Evolutionary conservation across 2,329 filamentous ascomycete species (phyloP), one percentile per base, ranked within the genome.

Genomic region (Phaeosphaeriaceae sp.): DNA sequence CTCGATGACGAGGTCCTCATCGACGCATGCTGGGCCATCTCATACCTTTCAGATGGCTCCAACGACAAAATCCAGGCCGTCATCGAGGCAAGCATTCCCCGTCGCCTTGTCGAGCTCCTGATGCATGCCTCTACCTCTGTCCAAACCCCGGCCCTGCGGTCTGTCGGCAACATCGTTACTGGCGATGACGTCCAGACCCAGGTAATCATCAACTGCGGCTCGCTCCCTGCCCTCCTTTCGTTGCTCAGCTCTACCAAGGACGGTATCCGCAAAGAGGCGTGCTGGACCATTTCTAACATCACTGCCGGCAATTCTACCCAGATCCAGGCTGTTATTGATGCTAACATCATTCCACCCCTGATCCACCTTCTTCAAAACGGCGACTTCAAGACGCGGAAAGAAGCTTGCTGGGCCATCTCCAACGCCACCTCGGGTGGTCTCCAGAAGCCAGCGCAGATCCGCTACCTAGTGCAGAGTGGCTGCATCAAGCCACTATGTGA

Each of bases 61-160:
- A 99, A 99, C 75, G 94, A 99, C 72, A 99, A 99, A 82, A 99
- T 99, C 59, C 94, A 99, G 78, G 93, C 94, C 38, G 94, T 99
- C 47, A 97, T 99, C 67, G 94, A 99, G 79, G 94, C 93, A 36
- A 93, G 94, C 61, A 99, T 99, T 57, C 94, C 94, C 55, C 92
- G 94, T 60, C 89, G 94, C 56, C 86, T 99, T 6, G 94, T 99
- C 4, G 94, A 99, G 81, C 85, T 99, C 47, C 85, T 99, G 59
- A 97, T 97, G 89, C 94, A 99, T 73, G 92, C 92, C 32, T 97
- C 94, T 16, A 99, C 94, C 51, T 97, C 94, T 0, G 94, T 99
- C 47, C 94, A 99, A 80, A 99, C 94, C 3, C 94, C 94, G 36
- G 94, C 94, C 39, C 88, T 99, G 48, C 89, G 94, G 62, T 99